Evolutionary conservation across 2,329 filamentous ascomycete species (phyloP).

Genomic region (Byssothecium circinans): DNA sequence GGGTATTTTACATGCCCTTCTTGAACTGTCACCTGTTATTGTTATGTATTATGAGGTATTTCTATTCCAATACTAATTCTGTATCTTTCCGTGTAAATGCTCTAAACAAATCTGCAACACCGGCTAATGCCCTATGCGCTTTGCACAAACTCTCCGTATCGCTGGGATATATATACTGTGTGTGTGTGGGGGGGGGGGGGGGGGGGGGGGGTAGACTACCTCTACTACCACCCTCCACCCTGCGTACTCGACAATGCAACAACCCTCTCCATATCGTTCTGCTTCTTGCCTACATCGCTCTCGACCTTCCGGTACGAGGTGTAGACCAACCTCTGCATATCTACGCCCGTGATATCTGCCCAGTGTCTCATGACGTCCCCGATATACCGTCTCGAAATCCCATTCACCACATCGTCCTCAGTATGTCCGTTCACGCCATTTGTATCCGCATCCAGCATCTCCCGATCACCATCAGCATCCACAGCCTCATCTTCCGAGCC

Average conservation of each 20-base stretch:
- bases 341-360: constrained; percentile 70
- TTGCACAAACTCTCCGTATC: too few relatives aligned
- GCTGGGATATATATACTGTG: too few relatives aligned
- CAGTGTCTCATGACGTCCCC: constrained; percentile 74
- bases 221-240: constrained; percentile 80
- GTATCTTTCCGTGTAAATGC: too few relatives aligned
- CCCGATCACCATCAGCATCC: constrained; percentile 46
- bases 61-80: too few relatives aligned
- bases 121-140: too few relatives aligned
- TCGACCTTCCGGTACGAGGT: constrained; percentile 92
- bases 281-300: constrained; percentile 80
- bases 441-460: constrained; percentile 20
- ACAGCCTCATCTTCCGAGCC: constrained; percentile 53
- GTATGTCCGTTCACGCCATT: constrained; percentile 9
- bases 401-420: constrained; percentile 52
- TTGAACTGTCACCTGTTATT: too few relatives aligned
- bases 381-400: constrained; percentile 67
- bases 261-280: constrained; percentile 75
- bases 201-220: too few relatives aligned
- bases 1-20: too few relatives aligned
- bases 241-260: constrained; percentile 87
- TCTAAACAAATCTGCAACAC: too few relatives aligned
- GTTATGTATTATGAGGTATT: too few relatives aligned
- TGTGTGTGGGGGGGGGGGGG: too few relatives aligned
- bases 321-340: constrained; percentile 71